Conservation (phyloP, 75 land plant genomes). For the Sequoia sempervirens region DNA sequence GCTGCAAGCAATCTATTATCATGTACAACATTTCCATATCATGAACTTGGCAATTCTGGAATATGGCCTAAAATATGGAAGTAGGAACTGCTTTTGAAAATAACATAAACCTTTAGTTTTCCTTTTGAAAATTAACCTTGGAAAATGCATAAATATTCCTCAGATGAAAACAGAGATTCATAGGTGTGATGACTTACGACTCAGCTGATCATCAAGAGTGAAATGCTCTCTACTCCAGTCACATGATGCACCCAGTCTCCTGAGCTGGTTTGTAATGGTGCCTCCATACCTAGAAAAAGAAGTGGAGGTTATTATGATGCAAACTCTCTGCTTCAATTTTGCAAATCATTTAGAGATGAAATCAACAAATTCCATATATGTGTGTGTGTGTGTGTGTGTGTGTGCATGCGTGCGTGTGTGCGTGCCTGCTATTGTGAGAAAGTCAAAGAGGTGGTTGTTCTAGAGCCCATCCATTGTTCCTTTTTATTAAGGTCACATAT, state of each 20-base stretch:
- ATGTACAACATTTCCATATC: background rate
- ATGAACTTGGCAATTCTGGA: background rate
- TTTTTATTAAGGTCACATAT: background rate
- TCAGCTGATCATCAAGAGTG: slow-evolving; percentile 92
- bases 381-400: background rate
- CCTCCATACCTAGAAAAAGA: slow-evolving; percentile 68
- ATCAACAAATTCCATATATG: background rate
- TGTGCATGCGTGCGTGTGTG: background rate
- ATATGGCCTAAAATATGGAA: background rate
- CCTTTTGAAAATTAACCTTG: slow-evolving; percentile 1
- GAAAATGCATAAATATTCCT: background rate
- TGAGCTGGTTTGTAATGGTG: slow-evolving; percentile 82
- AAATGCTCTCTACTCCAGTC: slow-evolving; percentile 95
- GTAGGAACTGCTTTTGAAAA: slow-evolving; percentile 2
- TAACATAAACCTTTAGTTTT: background rate
- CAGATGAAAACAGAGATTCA: background rate
- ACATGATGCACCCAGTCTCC: slow-evolving; percentile 96
- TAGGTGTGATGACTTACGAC: slow-evolving; percentile 55
- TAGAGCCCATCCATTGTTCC: background rate
- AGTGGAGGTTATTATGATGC: background rate
- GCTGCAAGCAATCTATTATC: background rate
- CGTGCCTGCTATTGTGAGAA: background rate
- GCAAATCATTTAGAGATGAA: background rate
- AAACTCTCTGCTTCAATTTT: background rate
- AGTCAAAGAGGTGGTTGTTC: background rate